A percentile compares a stretch with the other conserved stretches of the same genome.
Conservation (phyloP, 208 protist species). For the Wallacemonas sp. region DNA sequence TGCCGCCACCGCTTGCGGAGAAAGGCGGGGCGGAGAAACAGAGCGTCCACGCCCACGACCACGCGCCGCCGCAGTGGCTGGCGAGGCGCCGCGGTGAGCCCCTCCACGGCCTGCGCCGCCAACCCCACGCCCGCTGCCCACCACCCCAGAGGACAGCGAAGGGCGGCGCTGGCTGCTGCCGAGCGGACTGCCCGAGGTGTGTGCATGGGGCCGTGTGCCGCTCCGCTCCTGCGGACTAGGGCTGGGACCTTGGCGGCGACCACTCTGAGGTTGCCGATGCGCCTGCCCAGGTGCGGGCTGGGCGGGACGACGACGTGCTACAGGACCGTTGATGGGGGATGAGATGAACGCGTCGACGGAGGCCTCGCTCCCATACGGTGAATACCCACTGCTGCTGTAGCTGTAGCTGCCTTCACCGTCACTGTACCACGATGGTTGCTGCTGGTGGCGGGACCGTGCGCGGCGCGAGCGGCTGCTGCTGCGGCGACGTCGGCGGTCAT, state of each 20-base stretch:
- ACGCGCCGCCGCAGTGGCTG: background rate
- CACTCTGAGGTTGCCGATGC: too few species aligned
- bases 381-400: conserved; percentile 6
- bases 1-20: background rate
- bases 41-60: background rate
- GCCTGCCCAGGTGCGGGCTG: too few species aligned
- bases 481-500: background rate
- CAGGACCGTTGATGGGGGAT: too few species aligned
- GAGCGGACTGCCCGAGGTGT: background rate
- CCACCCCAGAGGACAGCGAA: background rate
- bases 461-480: background rate
- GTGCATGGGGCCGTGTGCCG: background rate
- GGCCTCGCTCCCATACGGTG: background rate
- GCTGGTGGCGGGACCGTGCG: background rate
- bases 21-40: background rate
- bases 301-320: background rate
- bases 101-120: background rate
- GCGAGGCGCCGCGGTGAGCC: background rate
- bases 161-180: background rate
- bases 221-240: conserved; percentile 2
- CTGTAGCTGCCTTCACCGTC: conserved; percentile 9
- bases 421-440: conserved; percentile 5
- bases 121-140: background rate
- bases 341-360: background rate
- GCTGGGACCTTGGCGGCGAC: too few species aligned